phyloP scores from a whole-genome alignment of 139 green algal species.

The Coelastrella sp. region DNA sequence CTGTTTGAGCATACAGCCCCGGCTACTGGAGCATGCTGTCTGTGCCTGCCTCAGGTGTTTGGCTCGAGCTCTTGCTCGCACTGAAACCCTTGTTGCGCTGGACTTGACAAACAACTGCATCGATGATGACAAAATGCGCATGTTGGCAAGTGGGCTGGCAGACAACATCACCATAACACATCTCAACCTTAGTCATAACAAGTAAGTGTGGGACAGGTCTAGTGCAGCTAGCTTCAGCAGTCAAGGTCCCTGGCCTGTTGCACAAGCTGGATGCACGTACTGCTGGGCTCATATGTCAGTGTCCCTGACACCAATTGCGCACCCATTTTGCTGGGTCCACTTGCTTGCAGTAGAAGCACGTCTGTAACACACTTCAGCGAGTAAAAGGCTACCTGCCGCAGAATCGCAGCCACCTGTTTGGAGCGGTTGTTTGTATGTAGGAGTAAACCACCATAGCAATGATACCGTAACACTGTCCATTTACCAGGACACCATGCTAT shows the following conservation, averaged over 20 bases:
- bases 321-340: too few relatives aligned
- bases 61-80: not conserved
- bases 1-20: not conserved
- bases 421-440: too few relatives aligned
- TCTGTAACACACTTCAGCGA: too few relatives aligned
- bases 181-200: slow-evolving; percentile 88
- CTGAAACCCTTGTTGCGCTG: slow-evolving; percentile 56
- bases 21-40: not conserved
- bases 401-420: too few relatives aligned
- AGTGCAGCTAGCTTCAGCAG: not conserved
- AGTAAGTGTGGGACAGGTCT: slow-evolving; percentile 49
- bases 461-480: not conserved
- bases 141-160: slow-evolving; percentile 81
- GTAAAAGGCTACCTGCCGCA: too few relatives aligned
- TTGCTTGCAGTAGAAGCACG: too few relatives aligned
- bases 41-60: not conserved
- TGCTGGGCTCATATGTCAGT: too few relatives aligned
- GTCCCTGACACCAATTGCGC: too few relatives aligned
- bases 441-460: too few relatives aligned
- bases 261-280: too few relatives aligned
- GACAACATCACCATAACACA: slow-evolving; percentile 89
- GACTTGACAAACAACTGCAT: slow-evolving; percentile 73
- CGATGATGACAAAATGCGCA: slow-evolving; percentile 86
- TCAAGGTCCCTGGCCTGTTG: not conserved
- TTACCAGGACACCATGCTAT: not conserved